phyloP scores from a whole-genome alignment of 257 asterid genomes.

The Capsicum chinense region DNA sequence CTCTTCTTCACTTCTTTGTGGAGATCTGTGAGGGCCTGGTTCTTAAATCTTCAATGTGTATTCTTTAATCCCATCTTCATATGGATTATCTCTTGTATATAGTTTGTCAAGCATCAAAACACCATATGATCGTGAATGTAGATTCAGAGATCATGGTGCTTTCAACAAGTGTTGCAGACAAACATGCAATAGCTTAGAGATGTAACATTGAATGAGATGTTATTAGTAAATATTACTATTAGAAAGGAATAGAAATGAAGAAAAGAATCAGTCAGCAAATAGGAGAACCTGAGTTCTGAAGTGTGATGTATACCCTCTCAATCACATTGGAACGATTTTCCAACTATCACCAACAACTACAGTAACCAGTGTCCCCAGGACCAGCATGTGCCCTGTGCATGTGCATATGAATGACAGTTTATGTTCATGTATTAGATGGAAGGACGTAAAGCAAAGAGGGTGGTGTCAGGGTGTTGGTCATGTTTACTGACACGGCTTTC shows the following conservation, averaged over 20 bases:
- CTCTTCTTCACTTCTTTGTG: too few relatives aligned
- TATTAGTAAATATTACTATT: not conserved
- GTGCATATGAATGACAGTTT: not conserved
- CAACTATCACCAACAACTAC: conserved; percentile 3
- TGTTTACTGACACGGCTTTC: not conserved
- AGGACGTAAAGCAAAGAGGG: not conserved
- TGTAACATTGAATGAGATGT: conserved; percentile 2
- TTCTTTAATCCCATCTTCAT: too few relatives aligned
- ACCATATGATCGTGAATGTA: too few relatives aligned
- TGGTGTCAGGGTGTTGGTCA: conserved; percentile 6
- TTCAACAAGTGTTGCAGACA: not conserved
- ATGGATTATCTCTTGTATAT: too few relatives aligned
- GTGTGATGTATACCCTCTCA: conserved; percentile 15
- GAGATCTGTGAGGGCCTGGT: too few relatives aligned
- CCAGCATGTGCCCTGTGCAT: not conserved
- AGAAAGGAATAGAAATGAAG: not conserved
- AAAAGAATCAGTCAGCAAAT: conserved; percentile 5
- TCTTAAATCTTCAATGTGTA: too few relatives aligned
- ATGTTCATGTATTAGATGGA: not conserved
- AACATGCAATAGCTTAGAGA: conserved; percentile 15
- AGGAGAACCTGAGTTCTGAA: conserved; percentile 7
- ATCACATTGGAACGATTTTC: not conserved
- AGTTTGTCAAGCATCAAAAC: too few relatives aligned
- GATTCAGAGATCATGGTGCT: too few relatives aligned
- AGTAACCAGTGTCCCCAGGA: not conserved